phyloP scores from a whole-genome alignment of 2,329 filamentous ascomycete species.

The Pezicula radicicola region DNA sequence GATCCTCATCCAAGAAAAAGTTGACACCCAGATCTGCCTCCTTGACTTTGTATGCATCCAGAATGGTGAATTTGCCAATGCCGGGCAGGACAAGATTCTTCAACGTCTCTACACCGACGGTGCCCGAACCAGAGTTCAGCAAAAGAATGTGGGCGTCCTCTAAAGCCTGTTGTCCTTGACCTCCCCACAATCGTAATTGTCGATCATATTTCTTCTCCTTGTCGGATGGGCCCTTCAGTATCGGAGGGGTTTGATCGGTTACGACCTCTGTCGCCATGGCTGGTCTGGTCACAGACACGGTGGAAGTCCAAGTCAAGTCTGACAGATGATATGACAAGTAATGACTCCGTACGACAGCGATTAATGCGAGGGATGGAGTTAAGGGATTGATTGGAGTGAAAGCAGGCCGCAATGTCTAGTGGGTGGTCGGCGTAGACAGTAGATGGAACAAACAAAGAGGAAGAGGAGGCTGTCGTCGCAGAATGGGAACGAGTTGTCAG shows the following conservation, averaged over 20 bases:
- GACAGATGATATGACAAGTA: no score
- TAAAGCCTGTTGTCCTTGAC: constrained; percentile 83
- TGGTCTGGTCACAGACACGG: neutral
- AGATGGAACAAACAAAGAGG: no score
- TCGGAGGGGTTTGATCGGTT: constrained; percentile 34
- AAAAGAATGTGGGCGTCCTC: constrained; percentile 91
- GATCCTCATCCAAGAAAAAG: constrained; percentile 86
- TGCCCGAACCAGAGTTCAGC: constrained; percentile 82
- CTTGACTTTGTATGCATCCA: constrained; percentile 73
- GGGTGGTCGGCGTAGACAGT: no score
- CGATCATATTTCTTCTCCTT: constrained; percentile 85
- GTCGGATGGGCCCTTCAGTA: constrained; percentile 50
- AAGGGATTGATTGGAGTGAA: no score
- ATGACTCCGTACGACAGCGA: no score
- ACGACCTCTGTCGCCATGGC: constrained; percentile 25
- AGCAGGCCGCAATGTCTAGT: no score
- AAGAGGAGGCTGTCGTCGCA: no score
- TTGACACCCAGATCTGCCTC: constrained; percentile 90
- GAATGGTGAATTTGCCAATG: constrained; percentile 88
- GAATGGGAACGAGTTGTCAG: no score
- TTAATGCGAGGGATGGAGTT: no score
- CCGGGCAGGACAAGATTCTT: constrained; percentile 97
- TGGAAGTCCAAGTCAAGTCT: no score
- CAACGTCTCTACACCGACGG: constrained; percentile 83
- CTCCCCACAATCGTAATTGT: constrained; percentile 92